phyloP scores from a whole-genome alignment of 2,329 filamentous ascomycete species.

The Talaromyces albobiverticillius region DNA sequence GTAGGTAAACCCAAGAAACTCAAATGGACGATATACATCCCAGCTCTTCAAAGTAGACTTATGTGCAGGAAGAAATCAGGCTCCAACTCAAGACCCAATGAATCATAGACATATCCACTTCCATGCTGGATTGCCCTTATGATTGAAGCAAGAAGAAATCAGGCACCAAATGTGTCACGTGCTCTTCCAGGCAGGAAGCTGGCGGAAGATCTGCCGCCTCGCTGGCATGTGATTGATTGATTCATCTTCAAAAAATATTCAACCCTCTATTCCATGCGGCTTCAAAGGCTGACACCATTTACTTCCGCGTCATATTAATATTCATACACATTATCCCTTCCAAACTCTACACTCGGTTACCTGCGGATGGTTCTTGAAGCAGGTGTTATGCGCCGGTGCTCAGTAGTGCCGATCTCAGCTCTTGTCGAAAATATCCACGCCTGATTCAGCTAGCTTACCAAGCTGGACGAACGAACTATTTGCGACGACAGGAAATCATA shows the following conservation, averaged over 20 bases:
- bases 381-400: slow-evolving; percentile 7
- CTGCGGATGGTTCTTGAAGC: not conserved
- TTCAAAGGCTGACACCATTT: too few species aligned
- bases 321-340: not conserved
- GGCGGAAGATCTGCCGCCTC: slow-evolving; percentile 6
- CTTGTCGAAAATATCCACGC: not conserved
- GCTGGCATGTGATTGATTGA: slow-evolving; percentile 8
- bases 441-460: not conserved
- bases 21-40: too few species aligned
- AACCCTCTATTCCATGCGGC: too few species aligned
- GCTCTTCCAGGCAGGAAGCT: slow-evolving; percentile 6
- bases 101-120: too few species aligned
- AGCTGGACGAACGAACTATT: not conserved
- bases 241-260: not conserved
- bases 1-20: too few species aligned
- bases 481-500: not conserved
- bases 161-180: too few species aligned
- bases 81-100: too few species aligned
- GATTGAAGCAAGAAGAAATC: too few species aligned
- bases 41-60: too few species aligned
- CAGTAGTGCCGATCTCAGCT: not conserved
- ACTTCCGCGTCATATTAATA: too few species aligned
- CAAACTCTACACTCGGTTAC: not conserved
- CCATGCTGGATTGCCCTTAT: too few species aligned
- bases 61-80: too few species aligned